Percentiles rank a stretch among this genome's conserved stretches.
Evolutionary conservation across 257 asterid species (phyloP).

Genomic region (Euphrasia confusa): DNA sequence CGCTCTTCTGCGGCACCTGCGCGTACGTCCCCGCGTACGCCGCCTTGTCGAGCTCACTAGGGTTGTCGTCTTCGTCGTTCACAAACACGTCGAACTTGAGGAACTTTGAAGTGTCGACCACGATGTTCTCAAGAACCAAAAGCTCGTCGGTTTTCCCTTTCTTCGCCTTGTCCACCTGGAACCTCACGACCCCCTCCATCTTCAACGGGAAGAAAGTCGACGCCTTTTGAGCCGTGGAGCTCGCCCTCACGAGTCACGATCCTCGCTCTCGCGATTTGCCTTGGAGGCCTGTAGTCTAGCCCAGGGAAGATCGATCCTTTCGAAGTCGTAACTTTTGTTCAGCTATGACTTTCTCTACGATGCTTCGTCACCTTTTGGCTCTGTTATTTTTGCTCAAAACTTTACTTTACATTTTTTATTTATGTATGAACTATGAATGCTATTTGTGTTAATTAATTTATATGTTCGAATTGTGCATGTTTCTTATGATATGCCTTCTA

Average conservation of each 20-base stretch:
- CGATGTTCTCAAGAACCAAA: slow-evolving; percentile 32
- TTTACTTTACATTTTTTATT: no score
- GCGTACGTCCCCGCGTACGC: slow-evolving; percentile 63
- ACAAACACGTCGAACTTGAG: slow-evolving; percentile 54
- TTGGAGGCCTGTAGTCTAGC: slow-evolving; percentile 33
- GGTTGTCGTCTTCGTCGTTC: slow-evolving; percentile 56
- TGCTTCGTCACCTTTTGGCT: no score
- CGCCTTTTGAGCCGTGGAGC: slow-evolving; percentile 21
- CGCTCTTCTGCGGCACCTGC: slow-evolving; percentile 46
- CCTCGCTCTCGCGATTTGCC: slow-evolving; percentile 21
- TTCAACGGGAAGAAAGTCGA: slow-evolving; percentile 25
- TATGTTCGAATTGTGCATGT: no score
- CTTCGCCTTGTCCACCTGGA: slow-evolving; percentile 33
- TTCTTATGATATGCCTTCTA: no score
- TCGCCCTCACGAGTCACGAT: slow-evolving; percentile 5
- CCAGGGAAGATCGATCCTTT: slow-evolving; percentile 46
- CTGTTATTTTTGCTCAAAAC: no score
- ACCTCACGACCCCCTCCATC: slow-evolving; percentile 22
- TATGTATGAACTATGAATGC: no score
- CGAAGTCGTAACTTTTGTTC: slow-evolving; percentile 38
- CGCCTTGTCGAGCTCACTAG: slow-evolving; percentile 36
- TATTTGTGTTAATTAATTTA: no score
- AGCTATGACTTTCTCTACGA: no score
- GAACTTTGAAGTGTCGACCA: slow-evolving; percentile 32
- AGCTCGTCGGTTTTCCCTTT: slow-evolving; percentile 41